Base-by-base conservation (phyloP, 768 basidiomycete genomes). In the Macrolepiota fuliginosa region DNA sequence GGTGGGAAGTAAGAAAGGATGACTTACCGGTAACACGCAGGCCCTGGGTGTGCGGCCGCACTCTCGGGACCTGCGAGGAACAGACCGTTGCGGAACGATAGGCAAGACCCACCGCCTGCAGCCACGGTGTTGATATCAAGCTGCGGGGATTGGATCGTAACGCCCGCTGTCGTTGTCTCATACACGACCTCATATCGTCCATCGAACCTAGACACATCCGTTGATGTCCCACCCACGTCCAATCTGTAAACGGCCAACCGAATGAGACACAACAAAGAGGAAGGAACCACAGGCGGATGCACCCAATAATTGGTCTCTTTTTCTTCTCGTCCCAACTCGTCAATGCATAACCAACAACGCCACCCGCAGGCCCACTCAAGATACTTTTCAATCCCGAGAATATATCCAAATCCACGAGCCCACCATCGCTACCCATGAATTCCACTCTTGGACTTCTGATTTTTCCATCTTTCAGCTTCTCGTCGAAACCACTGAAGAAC, bases 121-220 rank as follows among this genome's bases (percentile, higher is more conserved):
- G 96, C 96, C 52, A 97, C 94, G 4, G 93, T 94, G 71, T 96
- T 96, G 73, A 98, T 96, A 68, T 97, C 95, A 17, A 98, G 83
- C 67, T 96, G 94, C 0, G 95, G 93, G 1, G 89, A 90, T 70
- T 96, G 93, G 55, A 98, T 92, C 0, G 91, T 91, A 19, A 97
- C 89, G 1, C 95, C 94, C 0, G 96, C 96, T 0, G 96, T 98
- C 0, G 95, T 96, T 0, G 96, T 95, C 72, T 98, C 96, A 68
- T 94, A 96, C 2, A 96, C 93, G 17, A 93, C 82, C 71, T 98
- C 95, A 69, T 94, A 95, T 35, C 90, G 81, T 0, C 95, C 96
- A 17, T 91, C 90, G 70, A 90, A 98, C 36, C 96, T 85, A 5
- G 94, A 96, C 2, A 97, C 96, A 69, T 98, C 96, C 0, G 96